Evolutionary conservation across 192 early-diverging fungal species (phyloP).

Genomic region (Entophlyctis helioformis): DNA sequence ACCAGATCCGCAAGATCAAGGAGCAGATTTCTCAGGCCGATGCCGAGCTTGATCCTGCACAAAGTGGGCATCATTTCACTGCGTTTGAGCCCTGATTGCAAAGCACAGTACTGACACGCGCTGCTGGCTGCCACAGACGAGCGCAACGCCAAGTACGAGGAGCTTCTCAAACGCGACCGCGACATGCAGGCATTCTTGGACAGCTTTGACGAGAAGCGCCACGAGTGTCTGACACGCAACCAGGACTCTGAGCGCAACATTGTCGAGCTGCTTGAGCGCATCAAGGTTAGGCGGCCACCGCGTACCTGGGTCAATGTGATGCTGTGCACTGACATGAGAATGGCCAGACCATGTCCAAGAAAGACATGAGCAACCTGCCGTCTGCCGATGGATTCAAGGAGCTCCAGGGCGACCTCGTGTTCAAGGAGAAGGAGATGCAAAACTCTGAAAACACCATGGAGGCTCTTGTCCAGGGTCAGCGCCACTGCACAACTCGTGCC

Average conservation of each 20-base stretch:
- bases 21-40: conserved; percentile 32
- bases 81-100: no score
- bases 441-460: conserved; percentile 44
- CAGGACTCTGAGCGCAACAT: conserved; percentile 22
- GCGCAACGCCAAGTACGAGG: conserved; percentile 42
- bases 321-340: no score
- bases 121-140: no score
- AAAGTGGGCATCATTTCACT: no score
- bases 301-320: no score
- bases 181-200: conserved; percentile 49
- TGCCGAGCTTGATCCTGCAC: conserved; percentile 27
- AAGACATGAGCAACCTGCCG: conserved; percentile 18
- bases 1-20: conserved; percentile 23
- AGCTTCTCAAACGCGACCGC: conserved; percentile 41
- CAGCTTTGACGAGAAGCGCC: conserved; percentile 24
- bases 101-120: no score
- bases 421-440: conserved; percentile 50
- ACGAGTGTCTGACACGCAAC: conserved; percentile 17
- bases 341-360: conserved; percentile 9
- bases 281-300: conserved; percentile 15
- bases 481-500: no score
- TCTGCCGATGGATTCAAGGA: conserved; percentile 33
- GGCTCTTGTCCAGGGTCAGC: conserved; percentile 25
- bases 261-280: conserved; percentile 23
- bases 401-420: conserved; percentile 40